Evolutionary conservation across 495 filamentous ascomycete species (phyloP).

Genomic region (Clohesyomyces aquaticus): DNA sequence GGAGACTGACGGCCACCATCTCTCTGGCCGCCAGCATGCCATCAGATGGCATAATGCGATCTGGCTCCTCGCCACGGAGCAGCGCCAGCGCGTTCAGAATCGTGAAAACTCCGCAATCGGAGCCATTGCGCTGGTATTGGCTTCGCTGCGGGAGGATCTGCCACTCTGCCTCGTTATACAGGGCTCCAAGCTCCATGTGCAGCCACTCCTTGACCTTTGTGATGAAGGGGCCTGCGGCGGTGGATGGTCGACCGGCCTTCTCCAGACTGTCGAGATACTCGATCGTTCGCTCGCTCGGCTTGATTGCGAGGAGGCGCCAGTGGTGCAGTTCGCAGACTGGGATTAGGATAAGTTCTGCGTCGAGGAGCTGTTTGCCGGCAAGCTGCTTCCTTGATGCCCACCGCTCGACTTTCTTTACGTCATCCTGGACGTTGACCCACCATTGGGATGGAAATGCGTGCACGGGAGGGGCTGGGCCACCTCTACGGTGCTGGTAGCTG

Average conservation of each 20-base stretch:
- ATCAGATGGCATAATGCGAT: conserved; percentile 11
- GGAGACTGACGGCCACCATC: conserved; percentile 41
- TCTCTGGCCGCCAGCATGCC: conserved; percentile 37
- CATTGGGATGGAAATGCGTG: conserved; percentile 76
- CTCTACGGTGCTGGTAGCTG: conserved; percentile 38
- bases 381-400: conserved; percentile 51
- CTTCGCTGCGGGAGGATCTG: conserved; percentile 44
- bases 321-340: conserved; percentile 59
- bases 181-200: conserved; percentile 57
- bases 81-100: conserved; percentile 42
- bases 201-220: conserved; percentile 60
- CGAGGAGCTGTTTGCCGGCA: conserved; percentile 55
- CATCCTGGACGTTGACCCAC: conserved; percentile 61
- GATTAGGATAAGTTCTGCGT: conserved; percentile 65
- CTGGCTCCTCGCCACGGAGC: conserved; percentile 31
- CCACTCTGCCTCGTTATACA: conserved; percentile 69
- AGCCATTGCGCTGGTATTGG: conserved; percentile 68
- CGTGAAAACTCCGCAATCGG: conserved; percentile 79
- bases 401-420: conserved; percentile 23
- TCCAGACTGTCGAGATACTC: conserved; percentile 72
- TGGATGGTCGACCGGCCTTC: conserved; percentile 37
- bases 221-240: conserved; percentile 40
- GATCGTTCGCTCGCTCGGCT: conserved; percentile 63
- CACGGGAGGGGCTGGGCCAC: conserved; percentile 57
- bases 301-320: conserved; percentile 73